Evolutionary conservation across 192 early-diverging fungal genomes (phyloP), one percentile per base, ranked within the genome.

Genomic region (Coemansia sp.): DNA sequence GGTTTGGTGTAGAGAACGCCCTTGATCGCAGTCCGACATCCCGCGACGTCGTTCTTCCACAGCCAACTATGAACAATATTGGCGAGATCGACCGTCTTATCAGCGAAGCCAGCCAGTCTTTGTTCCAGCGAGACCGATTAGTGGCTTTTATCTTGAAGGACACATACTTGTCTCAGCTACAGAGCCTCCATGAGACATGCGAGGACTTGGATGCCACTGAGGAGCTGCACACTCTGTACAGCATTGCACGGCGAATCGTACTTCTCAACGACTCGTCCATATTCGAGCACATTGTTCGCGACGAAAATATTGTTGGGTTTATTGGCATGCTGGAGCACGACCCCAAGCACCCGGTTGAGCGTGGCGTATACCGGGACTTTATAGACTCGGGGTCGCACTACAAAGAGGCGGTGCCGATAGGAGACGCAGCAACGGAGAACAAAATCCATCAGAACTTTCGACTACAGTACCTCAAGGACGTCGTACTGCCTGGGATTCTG

Each of bases 281-380:
- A 34, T 91, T 93, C 60, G 89, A 93, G 63, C 79, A 80, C 27
- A 86, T 97, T 18, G 77, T 94, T 51, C 84, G 87, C 65, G 95
- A 97, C 65, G 93, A 93, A 10, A 74, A 89, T 59, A 91, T 97
- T 65, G 62, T 89, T 16, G 75, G 75, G 36, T 86, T 93, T 1
- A 82, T 92, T 16, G 94, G 94, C 13, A 93, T 96, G 80, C 75
- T 98, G 41, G 96, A 98, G 89, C 94, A 97, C 76, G 92, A 96
- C 54, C 90, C 91, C 34, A 90, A 91, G 47, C 84, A 87, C 27
- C 91, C 90, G 5, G 87, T 89, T 7, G 70, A 81, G 38, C 91
- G 91, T 63, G 93, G 93, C 27, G 84, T 90, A 3, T 90, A 95
- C 77, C 87, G 96, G 38, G 84, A 93, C 33, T 91, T 93, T 79